Evolutionary conservation across 2,329 filamentous ascomycete genomes (phyloP).

Genomic region (Aspergillus pseudoterreus): DNA sequence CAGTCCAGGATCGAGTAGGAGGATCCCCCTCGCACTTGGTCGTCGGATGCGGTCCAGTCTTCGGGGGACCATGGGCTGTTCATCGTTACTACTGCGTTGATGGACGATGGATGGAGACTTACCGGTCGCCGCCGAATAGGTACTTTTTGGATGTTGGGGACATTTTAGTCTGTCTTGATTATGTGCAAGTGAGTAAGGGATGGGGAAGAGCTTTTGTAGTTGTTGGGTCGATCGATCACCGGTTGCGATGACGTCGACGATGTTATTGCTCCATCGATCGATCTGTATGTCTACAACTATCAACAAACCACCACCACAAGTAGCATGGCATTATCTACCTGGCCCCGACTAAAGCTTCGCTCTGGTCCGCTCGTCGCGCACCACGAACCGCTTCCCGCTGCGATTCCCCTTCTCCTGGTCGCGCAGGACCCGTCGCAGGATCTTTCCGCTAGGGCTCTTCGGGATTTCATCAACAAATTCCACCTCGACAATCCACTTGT

Average conservation of each 20-base stretch:
- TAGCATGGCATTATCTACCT: neutral
- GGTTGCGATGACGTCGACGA: no score
- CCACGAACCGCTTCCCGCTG: conserved; percentile 9
- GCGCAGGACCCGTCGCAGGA: conserved; percentile 60
- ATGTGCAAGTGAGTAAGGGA: no score
- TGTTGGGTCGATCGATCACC: no score
- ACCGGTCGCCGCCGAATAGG: conserved; percentile 15
- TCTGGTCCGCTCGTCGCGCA: conserved; percentile 6
- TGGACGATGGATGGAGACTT: neutral
- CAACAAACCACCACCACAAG: neutral
- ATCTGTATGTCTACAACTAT: neutral
- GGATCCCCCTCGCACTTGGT: conserved; percentile 71
- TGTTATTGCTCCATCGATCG: no score
- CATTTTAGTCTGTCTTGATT: no score
- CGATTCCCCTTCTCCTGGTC: conserved; percentile 25
- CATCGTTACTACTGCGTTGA: neutral
- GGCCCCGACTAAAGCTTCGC: conserved; percentile 10
- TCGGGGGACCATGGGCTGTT: conserved; percentile 10
- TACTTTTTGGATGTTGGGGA: neutral
- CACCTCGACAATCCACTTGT: conserved; percentile 38
- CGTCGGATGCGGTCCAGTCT: conserved; percentile 68
- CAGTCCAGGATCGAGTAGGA: conserved; percentile 53
- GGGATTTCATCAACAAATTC: conserved; percentile 53
- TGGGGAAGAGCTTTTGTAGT: no score
- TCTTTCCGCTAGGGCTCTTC: conserved; percentile 73